Evolutionary conservation across 2,329 filamentous ascomycete species (phyloP), one percentile per base, ranked within the genome.

Genomic region (Pyrenochaeta sp.): DNA sequence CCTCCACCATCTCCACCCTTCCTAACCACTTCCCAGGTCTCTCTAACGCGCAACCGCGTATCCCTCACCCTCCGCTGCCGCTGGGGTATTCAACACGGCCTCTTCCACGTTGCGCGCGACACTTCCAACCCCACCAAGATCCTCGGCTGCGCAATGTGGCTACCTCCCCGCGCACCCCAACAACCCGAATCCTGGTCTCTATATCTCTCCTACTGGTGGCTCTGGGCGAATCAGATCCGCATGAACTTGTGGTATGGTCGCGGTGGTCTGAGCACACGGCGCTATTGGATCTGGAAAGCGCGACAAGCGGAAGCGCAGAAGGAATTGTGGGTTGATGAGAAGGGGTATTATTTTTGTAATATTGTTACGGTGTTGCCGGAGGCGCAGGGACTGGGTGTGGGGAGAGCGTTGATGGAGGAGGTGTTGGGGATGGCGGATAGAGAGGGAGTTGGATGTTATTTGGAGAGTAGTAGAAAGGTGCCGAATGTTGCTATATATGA

Each of bases 301-400:
- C 82, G 84, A 5, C 90, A 92, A 73, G 82, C 84, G 0, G 79
- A 85, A 39, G 87, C 85, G 0, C 89, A 91, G 54, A 78, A 79
- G 0, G 77, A 84, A 27, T 76, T 91, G 3, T 92, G 89, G 90
- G 85, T 80, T 0, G 87, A 90, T 55, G 81, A 84, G 0, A 80
- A 83, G 5, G 90, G 90, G 0, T 92, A 92, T 69, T 92, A 91
- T 69, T 92, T 92, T 65, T 88, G 90, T 63, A 92, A 92, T 68
- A 90, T 92, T 59, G 86, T 92, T 67, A 88, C 89, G 0, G 89
- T 92, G 1, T 73, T 86, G 15, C 88, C 89, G 0, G 83, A 86
- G 48, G 83, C 83, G 32, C 89, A 91, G 71, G 88, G 88, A 0
- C 85, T 83, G 66, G 90, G 90, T 0, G 84, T 92, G 2, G 90